Conservation (phyloP, 2,329 filamentous ascomycete species). For the Colletotrichum aenigma region DNA sequence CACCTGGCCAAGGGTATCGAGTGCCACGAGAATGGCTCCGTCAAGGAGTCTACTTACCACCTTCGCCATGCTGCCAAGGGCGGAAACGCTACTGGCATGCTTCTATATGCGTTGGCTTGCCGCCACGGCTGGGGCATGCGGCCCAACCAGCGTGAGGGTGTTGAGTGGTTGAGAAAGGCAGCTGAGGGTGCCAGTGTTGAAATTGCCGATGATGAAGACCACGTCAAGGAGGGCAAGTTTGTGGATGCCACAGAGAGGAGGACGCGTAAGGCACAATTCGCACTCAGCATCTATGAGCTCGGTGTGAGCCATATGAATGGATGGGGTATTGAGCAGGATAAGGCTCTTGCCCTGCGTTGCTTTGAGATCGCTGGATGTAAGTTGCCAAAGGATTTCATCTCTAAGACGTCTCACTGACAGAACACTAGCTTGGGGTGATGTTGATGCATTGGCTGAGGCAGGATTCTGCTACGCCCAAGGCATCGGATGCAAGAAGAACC, state of each 20-base stretch:
- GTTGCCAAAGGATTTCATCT: conserved; percentile 34
- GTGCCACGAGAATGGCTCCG: conserved; percentile 83
- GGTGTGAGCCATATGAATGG: conserved; percentile 98
- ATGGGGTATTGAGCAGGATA: conserved; percentile 96
- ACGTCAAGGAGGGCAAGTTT: conserved; percentile 64
- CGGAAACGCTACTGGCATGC: conserved; percentile 90
- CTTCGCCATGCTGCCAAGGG: conserved; percentile 86
- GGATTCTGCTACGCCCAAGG: conserved; percentile 97
- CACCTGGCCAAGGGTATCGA: conserved; percentile 90
- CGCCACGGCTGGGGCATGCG: conserved; percentile 98
- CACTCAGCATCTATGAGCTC: conserved; percentile 92
- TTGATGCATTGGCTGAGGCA: conserved; percentile 90
- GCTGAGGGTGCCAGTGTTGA: conserved; percentile 84
- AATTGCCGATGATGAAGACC: conserved; percentile 80
- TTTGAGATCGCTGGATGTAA: conserved; percentile 93
- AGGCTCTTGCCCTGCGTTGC: conserved; percentile 82
- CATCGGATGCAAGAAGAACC: conserved; percentile 91
- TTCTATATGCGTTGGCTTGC: conserved; percentile 92
- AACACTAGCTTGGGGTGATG: conserved; percentile 81
- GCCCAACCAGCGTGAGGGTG: conserved; percentile 85
- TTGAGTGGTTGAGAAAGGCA: conserved; percentile 90
- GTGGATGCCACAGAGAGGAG: conserved; percentile 75
- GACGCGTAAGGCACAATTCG: conserved; percentile 89
- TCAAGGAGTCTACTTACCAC: conserved; percentile 96
- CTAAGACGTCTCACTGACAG: not conserved